phyloP scores from a whole-genome alignment of 352 stramenopile genomes.

The Globisporangium acanthophoron region DNA sequence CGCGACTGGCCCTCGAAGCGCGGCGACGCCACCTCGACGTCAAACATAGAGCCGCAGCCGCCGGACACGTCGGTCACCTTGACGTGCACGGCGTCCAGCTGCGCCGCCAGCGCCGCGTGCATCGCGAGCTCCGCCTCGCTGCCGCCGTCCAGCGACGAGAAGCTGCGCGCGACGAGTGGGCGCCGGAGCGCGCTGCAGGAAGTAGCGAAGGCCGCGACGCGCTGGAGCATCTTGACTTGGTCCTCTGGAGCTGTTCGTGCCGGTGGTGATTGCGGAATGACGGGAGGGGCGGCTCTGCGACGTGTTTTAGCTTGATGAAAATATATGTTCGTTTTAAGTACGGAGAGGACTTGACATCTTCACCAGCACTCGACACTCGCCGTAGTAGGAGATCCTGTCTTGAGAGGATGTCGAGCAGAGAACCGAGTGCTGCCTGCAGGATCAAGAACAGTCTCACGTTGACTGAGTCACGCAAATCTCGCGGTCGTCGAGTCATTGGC shows the following conservation, averaged over 20 bases:
- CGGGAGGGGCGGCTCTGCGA: too few relatives aligned
- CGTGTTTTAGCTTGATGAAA: too few relatives aligned
- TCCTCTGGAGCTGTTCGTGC: not conserved
- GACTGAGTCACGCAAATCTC: too few relatives aligned
- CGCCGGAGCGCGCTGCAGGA: too few relatives aligned
- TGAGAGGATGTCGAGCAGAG: too few relatives aligned
- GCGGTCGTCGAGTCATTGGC: too few relatives aligned
- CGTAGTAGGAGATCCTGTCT: too few relatives aligned
- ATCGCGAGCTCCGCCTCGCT: constrained; percentile 65
- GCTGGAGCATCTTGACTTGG: constrained; percentile 5
- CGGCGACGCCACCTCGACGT: constrained; percentile 80
- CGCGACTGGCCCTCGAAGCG: constrained; percentile 74
- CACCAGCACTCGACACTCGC: too few relatives aligned
- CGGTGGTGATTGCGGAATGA: not conserved
- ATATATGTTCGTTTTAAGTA: too few relatives aligned
- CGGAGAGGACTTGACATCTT: too few relatives aligned
- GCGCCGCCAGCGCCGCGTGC: constrained; percentile 44
- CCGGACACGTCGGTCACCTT: constrained; percentile 85
- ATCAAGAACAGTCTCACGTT: too few relatives aligned
- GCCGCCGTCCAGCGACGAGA: constrained; percentile 19
- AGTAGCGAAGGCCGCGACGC: not conserved
- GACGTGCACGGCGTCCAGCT: constrained; percentile 71
- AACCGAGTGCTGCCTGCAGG: too few relatives aligned
- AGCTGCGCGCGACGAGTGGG: not conserved
- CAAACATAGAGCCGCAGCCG: constrained; percentile 86